Evolutionary conservation across 208 protist genomes (phyloP).

Genomic region (Kentomonas sorsogonicus): DNA sequence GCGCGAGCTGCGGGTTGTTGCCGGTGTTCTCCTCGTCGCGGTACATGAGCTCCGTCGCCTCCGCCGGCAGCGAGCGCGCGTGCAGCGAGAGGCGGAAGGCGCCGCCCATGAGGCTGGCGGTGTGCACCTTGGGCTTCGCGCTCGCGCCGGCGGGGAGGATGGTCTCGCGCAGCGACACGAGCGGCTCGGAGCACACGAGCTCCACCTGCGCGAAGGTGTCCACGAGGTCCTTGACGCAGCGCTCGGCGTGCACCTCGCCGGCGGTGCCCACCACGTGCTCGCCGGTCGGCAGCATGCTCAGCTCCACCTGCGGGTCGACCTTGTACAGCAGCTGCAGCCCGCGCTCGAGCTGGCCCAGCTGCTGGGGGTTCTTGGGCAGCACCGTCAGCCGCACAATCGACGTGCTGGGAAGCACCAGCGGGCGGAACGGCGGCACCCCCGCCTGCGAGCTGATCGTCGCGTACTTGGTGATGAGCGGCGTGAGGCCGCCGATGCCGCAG

Average conservation of each 20-base stretch:
- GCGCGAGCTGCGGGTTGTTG: slow-evolving; percentile 37
- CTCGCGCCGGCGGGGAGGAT: slow-evolving; percentile 46
- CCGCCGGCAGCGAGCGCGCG: slow-evolving; percentile 58
- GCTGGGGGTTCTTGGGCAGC: slow-evolving; percentile 81
- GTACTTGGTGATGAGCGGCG: slow-evolving; percentile 88
- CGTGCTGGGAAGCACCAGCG: slow-evolving; percentile 83
- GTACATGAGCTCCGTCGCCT: slow-evolving; percentile 72
- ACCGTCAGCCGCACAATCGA: slow-evolving; percentile 96
- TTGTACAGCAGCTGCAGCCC: slow-evolving; percentile 94
- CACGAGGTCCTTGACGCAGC: slow-evolving; percentile 93
- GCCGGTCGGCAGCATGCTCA: slow-evolving; percentile 91
- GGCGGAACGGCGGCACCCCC: slow-evolving; percentile 72
- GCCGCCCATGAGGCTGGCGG: slow-evolving; percentile 49
- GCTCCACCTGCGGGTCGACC: slow-evolving; percentile 93
- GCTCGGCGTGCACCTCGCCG: slow-evolving; percentile 96
- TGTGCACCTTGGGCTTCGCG: slow-evolving; percentile 74
- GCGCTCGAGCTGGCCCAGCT: slow-evolving; percentile 55
- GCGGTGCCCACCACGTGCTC: slow-evolving; percentile 95
- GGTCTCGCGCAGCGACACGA: slow-evolving; percentile 88
- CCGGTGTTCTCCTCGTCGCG: slow-evolving; percentile 64
- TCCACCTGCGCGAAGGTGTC: slow-evolving; percentile 86
- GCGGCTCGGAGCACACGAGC: slow-evolving; percentile 74
- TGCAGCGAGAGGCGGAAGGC: slow-evolving; percentile 68
- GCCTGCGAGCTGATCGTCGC: slow-evolving; percentile 86
- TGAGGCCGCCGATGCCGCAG: slow-evolving; percentile 94